phyloP scores from a whole-genome alignment of 208 protist species.

The Wallacemonas sp. region DNA sequence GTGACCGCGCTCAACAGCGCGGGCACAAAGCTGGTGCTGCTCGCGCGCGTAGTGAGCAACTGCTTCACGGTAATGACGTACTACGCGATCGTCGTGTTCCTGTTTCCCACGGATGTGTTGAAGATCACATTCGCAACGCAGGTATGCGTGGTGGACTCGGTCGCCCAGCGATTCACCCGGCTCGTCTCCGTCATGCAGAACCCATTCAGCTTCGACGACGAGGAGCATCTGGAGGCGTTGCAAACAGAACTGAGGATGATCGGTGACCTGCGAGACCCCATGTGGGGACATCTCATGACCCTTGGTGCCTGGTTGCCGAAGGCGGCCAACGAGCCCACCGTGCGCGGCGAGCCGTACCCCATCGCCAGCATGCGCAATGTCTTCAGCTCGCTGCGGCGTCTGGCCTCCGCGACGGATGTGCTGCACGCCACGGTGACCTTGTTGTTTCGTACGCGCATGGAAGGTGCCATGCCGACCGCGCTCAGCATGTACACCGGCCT shows the following conservation, averaged over 20 bases:
- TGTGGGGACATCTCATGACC: constrained; percentile 31
- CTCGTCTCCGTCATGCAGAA: constrained; percentile 29
- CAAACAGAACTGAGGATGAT: constrained; percentile 8
- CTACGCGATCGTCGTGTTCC: constrained; percentile 61
- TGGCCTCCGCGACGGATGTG: constrained; percentile 49
- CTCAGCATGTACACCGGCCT: constrained; percentile 2
- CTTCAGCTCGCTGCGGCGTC: constrained; percentile 48
- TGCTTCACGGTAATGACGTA: constrained; percentile 67
- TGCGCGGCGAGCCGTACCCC: constrained; percentile 47
- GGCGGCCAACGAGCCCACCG: constrained; percentile 37
- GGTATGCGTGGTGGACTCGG: constrained; percentile 20
- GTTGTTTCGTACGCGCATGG: constrained; percentile 18
- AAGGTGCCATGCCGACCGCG: constrained; percentile 3
- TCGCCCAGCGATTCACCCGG: constrained; percentile 32
- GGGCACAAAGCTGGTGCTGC: constrained; percentile 19
- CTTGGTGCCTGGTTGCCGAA: constrained; percentile 34
- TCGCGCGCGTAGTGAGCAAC: constrained; percentile 49
- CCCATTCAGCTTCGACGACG: constrained; percentile 14
- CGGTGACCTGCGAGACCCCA: not conserved
- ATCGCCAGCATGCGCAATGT: constrained; percentile 36
- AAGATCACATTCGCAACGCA: constrained; percentile 39
- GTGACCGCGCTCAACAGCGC: constrained; percentile 29
- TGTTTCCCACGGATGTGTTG: constrained; percentile 65
- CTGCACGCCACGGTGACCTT: constrained; percentile 17
- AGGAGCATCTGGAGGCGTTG: constrained; percentile 9